phyloP scores from a whole-genome alignment of 2,329 filamentous ascomycete genomes.

The Paecilomyces variotii region DNA sequence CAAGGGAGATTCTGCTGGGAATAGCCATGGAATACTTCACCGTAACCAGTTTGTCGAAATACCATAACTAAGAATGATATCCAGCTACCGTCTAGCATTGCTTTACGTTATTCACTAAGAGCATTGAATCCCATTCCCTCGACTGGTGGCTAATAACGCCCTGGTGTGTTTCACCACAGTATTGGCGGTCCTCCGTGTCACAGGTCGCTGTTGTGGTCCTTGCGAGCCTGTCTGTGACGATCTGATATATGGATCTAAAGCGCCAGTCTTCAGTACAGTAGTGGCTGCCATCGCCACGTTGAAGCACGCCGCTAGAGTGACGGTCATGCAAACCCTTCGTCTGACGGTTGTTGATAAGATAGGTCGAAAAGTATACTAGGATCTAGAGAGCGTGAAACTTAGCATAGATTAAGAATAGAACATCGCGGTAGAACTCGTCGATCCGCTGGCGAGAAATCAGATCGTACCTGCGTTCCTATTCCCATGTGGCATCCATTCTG shows the following conservation, averaged over 20 bases:
- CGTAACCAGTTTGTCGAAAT: constrained; percentile 27
- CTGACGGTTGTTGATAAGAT: neutral
- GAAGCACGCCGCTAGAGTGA: neutral
- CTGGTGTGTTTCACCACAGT: constrained; percentile 40
- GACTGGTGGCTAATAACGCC: constrained; percentile 36
- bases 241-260: constrained; percentile 30
- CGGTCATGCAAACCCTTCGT: neutral
- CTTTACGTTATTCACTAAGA: constrained; percentile 29
- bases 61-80: constrained; percentile 1
- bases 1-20: constrained; percentile 42
- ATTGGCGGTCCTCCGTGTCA: constrained; percentile 11
- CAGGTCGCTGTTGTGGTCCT: constrained; percentile 15
- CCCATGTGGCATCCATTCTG: too few species aligned
- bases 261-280: constrained; percentile 17
- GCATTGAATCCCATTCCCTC: constrained; percentile 36
- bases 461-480: too few species aligned
- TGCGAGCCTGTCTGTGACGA: constrained; percentile 31
- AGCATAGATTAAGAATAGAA: too few species aligned
- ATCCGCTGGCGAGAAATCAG: too few species aligned
- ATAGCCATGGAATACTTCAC: constrained; percentile 41
- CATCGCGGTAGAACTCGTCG: too few species aligned
- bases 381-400: too few species aligned
- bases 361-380: neutral
- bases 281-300: constrained; percentile 3
- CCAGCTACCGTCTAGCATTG: neutral